These are phyloP conservation scores for Globisporangium carolinianum DNA, from an alignment of 352 stramenopile genomes.

Conservation along the genomic window DNA sequence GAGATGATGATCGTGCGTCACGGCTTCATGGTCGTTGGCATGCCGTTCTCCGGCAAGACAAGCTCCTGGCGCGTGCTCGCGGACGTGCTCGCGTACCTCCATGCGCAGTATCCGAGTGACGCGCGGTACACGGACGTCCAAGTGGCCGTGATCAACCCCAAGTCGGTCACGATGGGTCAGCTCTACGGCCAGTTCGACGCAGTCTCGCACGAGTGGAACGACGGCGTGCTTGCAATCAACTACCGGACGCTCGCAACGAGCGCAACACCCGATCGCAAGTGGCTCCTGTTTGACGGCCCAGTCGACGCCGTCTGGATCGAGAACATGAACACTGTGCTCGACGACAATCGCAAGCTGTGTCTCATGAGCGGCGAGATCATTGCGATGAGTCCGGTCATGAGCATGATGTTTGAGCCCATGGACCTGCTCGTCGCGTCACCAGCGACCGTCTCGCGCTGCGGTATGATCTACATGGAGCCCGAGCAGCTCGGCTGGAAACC, in stretches of 20 bases:
- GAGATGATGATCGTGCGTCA: conserved; percentile 96
- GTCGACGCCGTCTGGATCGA: conserved; percentile 94
- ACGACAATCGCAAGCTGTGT: conserved; percentile 93
- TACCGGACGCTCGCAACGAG: conserved; percentile 84
- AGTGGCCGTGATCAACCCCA: conserved; percentile 89
- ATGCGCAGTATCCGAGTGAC: conserved; percentile 60
- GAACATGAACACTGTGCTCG: conserved; percentile 95
- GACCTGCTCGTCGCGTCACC: conserved; percentile 91
- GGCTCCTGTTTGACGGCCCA: conserved; percentile 91
- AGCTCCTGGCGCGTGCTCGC: conserved; percentile 87
- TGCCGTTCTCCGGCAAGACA: conserved; percentile 93
- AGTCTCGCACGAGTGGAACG: conserved; percentile 93
- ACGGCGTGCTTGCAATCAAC: conserved; percentile 91
- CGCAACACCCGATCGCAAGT: conserved; percentile 78
- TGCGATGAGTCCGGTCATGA: conserved; percentile 92
- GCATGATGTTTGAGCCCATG: conserved; percentile 96
- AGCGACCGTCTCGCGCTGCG: conserved; percentile 89
- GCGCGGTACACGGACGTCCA: conserved; percentile 69
- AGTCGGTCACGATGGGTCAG: conserved; percentile 91
- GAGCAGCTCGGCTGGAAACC: conserved; percentile 88
- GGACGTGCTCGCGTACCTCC: conserved; percentile 79
- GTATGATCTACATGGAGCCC: conserved; percentile 95
- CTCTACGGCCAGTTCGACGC: conserved; percentile 93
- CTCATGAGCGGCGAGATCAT: conserved; percentile 94
- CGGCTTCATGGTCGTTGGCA: conserved; percentile 94